Evolutionary conservation across 2,329 filamentous ascomycete genomes (phyloP), one percentile per base, ranked within the genome.

Genomic region (Stagonosporopsis rhizophila): DNA sequence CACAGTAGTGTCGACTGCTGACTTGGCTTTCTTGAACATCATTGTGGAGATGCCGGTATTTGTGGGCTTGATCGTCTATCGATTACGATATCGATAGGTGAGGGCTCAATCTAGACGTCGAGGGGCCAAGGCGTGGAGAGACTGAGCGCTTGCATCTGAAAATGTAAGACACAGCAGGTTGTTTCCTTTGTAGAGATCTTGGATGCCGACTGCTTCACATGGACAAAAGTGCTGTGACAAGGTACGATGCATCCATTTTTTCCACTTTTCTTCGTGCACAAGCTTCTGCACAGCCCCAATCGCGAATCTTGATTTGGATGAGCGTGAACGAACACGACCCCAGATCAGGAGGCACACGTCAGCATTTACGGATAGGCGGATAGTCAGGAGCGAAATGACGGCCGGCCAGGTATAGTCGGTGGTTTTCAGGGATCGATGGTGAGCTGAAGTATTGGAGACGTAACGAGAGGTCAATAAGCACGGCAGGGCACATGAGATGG

Each of bases 261-360:
- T 38, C 47, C 47, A 42, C 42, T 19, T 39, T 52, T 27, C 47
- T 39, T 44, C 38, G 47, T 19, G 47, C 53, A 52, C 48, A 56
- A 52, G 47, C 53, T 47, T 48, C 32, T 56, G 42, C 53, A 56
- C 53, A 56, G 53, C 53, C 53, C 48, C 53, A 52, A 35, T 47
- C 32, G 20, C 11, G 38, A 49, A 42, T 48, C 37, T 52, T 46
- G 47, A 52, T 56, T 48, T 17, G 48, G 39, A 52, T 27, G 23
- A n/a, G 41, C 34, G 25, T 52, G 34, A 11, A 25, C 34, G 15
- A 40, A 45, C 23, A 37, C 20, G 23, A 44, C 28, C 41, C 38
- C 38, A 4, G 40, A 7, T 52, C 42, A 52, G 53, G 53, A 56
- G 47, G 42, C 42, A 47, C 42, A 52, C 53, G 47, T 52, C 53